These are phyloP conservation scores for Annona squamosa DNA, from an alignment of 164 flowering plant genomes.

Conservation along the genomic window DNA sequence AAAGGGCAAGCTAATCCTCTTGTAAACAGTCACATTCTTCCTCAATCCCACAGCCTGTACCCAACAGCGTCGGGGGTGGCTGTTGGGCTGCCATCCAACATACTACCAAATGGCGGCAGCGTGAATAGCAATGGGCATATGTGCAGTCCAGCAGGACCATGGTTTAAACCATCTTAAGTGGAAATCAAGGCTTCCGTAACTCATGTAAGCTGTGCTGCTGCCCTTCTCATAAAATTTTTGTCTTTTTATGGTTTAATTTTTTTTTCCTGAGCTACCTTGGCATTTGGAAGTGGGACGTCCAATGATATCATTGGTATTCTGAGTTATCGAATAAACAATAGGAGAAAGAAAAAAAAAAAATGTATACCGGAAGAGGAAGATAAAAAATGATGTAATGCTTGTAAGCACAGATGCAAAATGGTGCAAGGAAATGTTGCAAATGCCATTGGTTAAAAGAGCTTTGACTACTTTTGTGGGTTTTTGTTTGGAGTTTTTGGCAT, in stretches of 20 bases:
- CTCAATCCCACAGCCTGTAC: slow-evolving; percentile 56
- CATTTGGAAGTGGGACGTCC: slow-evolving; percentile 36
- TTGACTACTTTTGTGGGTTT: too few relatives aligned
- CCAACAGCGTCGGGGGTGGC: slow-evolving; percentile 49
- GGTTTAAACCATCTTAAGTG: slow-evolving; percentile 64
- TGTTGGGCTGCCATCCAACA: slow-evolving; percentile 51
- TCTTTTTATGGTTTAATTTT: slow-evolving; percentile 14
- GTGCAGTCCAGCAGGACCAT: slow-evolving; percentile 64
- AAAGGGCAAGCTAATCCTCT: slow-evolving; percentile 62
- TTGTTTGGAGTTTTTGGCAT: too few relatives aligned
- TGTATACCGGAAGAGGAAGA: background rate
- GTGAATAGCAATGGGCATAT: slow-evolving; percentile 77
- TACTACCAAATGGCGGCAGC: slow-evolving; percentile 61
- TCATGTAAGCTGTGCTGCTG: slow-evolving; percentile 12
- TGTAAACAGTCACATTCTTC: slow-evolving; percentile 44
- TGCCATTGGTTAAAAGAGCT: background rate
- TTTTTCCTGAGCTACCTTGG: slow-evolving; percentile 13
- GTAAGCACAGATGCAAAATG: slow-evolving; percentile 2
- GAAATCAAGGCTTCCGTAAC: slow-evolving; percentile 5
- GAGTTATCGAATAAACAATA: slow-evolving; percentile 18
- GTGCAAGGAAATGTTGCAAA: slow-evolving; percentile 4
- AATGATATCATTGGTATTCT: slow-evolving; percentile 11
- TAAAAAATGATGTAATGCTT: slow-evolving; percentile 1
- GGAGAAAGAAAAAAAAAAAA: slow-evolving; percentile 1
- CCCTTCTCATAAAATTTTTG: slow-evolving; percentile 9